Base-by-base conservation (phyloP, 2,329 filamentous ascomycete genomes). In the Mollisia scopiformis region DNA sequence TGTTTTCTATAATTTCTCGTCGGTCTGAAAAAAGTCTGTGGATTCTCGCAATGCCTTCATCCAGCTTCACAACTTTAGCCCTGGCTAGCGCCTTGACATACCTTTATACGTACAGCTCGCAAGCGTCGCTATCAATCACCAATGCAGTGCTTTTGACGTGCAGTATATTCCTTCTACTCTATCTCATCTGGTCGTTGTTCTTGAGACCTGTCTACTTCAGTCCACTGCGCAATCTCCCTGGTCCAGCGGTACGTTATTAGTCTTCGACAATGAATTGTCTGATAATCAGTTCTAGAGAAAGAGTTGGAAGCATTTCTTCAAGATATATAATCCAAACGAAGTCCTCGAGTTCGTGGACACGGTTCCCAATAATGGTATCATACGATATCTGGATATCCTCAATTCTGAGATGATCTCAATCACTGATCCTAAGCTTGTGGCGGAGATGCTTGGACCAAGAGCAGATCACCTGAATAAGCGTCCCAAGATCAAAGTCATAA, bases 401-500 rank as follows among this genome's bases (percentile, higher is more conserved):
- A 67, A 67, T 30, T 31, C 30, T 25, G 63, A 67, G 46, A 27
- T 58, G 2, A 47, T 67, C 16, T 41, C 46, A 25, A n/a, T 64
- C 1, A 67, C 65, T 2, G 52, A 57, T 19, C 58, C 59, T 21
- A 61, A 54, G 28, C 53, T 43, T 31, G 49, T 63, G 21, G 41
- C 56, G 11, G 63, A 66, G 19, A 53, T 62, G 13, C 51, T 64
- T 35, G 52, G 61, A 21, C 14, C 51, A 11, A 63, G 57, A 33
- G 21, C 41, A 2, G 57, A 65, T 19, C 43, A 63, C 30, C 66
- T 53, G 33, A 39, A 30, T 28, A 66, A 63, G 58, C 73, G 74
- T 19, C 65, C 74, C 0, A 74, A 76, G 16, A 71, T 74, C 13
- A 76, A 75, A 68, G 68, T 73, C 19, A 78, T 77, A 71, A 75